These are phyloP conservation scores for Aspergillus fijiensis DNA, from an alignment of 2,329 filamentous ascomycete genomes.

Conservation along the genomic window DNA sequence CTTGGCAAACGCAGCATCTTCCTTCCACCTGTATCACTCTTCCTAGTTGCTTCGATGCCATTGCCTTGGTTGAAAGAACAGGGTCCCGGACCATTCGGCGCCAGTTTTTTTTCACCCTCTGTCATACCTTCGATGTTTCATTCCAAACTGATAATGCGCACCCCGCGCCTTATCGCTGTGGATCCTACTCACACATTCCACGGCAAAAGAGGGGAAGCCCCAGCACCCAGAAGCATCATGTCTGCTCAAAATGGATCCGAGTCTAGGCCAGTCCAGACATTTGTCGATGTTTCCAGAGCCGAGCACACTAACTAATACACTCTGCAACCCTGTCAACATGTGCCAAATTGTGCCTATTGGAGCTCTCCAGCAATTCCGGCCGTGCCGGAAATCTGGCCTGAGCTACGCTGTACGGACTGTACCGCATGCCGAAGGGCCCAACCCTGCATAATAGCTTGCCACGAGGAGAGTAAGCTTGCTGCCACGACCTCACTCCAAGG, in stretches of 20 bases:
- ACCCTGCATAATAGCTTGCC: neutral
- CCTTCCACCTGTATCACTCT: neutral
- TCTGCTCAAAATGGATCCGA: neutral
- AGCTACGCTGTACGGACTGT: neutral
- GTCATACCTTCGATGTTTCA: neutral
- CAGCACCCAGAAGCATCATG: neutral
- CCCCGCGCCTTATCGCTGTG: neutral
- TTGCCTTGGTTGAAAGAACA: neutral
- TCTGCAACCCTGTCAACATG: neutral
- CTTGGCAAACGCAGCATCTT: neutral
- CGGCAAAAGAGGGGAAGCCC: neutral
- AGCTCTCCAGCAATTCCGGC: neutral
- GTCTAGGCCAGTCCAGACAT: constrained; percentile 8
- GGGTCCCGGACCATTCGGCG: neutral
- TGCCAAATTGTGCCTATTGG: neutral
- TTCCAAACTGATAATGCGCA: neutral
- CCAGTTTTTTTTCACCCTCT: neutral
- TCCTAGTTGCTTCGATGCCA: neutral
- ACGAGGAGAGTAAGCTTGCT: neutral
- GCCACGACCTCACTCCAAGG: neutral
- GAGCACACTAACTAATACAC: constrained; percentile 2
- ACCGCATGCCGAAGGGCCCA: neutral
- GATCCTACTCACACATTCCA: neutral
- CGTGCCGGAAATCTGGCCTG: neutral
- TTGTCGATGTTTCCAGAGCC: constrained; percentile 1